phyloP scores from a whole-genome alignment of 2,329 filamentous ascomycete genomes.

The Penicillium hesseltinei region DNA sequence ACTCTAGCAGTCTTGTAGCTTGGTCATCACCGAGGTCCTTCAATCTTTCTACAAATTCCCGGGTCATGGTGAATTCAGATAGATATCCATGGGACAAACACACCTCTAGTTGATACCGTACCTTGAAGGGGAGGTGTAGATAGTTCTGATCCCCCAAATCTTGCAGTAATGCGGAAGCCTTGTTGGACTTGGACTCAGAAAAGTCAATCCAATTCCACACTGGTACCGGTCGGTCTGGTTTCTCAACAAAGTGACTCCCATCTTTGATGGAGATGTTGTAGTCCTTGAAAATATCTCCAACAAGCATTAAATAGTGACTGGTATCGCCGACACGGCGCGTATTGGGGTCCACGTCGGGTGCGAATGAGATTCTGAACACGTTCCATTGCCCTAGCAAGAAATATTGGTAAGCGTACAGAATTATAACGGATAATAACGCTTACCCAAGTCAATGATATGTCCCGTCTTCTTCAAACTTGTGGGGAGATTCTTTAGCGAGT shows the following conservation, averaged over 20 bases:
- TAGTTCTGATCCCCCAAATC: slow-evolving; percentile 36
- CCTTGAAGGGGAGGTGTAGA: slow-evolving; percentile 61
- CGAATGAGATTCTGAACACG: slow-evolving; percentile 55
- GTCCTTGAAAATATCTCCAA: slow-evolving; percentile 61
- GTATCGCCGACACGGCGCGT: slow-evolving; percentile 14
- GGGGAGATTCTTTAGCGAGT: slow-evolving; percentile 34
- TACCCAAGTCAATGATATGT: slow-evolving; percentile 60
- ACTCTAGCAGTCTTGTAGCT: slow-evolving; percentile 70
- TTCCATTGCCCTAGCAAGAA: slow-evolving; percentile 58
- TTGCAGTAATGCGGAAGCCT: slow-evolving; percentile 33
- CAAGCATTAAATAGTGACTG: slow-evolving; percentile 36
- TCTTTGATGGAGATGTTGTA: slow-evolving; percentile 64
- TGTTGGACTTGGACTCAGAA: slow-evolving; percentile 22
- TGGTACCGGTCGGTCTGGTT: slow-evolving; percentile 17
- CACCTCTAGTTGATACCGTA: slow-evolving; percentile 88
- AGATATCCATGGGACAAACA: slow-evolving; percentile 80
- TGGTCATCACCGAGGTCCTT: slow-evolving; percentile 49
- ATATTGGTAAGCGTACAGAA: slow-evolving; percentile 6
- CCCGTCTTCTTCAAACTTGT: slow-evolving; percentile 50
- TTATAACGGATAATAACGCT: slow-evolving; percentile 13
- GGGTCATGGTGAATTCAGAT: slow-evolving; percentile 70
- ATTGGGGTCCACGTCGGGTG: slow-evolving; percentile 15
- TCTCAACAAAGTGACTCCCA: slow-evolving; percentile 43
- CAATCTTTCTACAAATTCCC: slow-evolving; percentile 66
- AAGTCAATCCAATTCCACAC: slow-evolving; percentile 45